Conservation (phyloP, 1,284 basidiomycete genomes). For the Papiliotrema terrestris region DNA sequence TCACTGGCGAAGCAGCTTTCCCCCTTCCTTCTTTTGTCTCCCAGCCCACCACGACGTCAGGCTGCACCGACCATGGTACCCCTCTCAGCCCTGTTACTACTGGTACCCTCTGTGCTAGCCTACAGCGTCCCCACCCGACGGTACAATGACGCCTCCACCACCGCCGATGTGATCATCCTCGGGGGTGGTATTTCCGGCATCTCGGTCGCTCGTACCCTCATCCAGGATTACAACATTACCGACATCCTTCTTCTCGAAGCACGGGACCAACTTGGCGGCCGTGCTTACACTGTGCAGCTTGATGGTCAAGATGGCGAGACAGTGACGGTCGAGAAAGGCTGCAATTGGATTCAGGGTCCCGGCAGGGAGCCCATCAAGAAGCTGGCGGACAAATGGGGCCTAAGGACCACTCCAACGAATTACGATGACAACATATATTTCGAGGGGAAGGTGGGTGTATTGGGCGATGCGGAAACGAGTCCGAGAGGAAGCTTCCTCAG, state of each 20-base stretch:
- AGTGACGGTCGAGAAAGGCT: constrained; percentile 59
- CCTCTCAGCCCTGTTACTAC: too few species aligned
- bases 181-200: constrained; percentile 67
- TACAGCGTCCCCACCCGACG: too few species aligned
- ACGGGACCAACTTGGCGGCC: constrained; percentile 59
- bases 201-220: constrained; percentile 61
- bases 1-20: too few species aligned
- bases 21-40: too few species aligned
- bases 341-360: constrained; percentile 67
- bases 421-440: background rate
- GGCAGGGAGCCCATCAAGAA: constrained; percentile 46
- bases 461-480: background rate
- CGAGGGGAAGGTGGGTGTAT: background rate
- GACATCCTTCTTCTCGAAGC: constrained; percentile 64
- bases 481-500: background rate
- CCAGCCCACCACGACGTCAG: too few species aligned
- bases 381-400: background rate
- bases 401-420: background rate
- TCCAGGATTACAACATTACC: constrained; percentile 55
- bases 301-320: constrained; percentile 25
- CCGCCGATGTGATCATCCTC: constrained; percentile 53
- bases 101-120: too few species aligned
- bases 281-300: constrained; percentile 56
- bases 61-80: too few species aligned
- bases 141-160: too few species aligned